Evolutionary conservation across 2,329 filamentous ascomycete genomes (phyloP), one percentile per base, ranked within the genome.

Genomic region (Sphaerulina populicola): DNA sequence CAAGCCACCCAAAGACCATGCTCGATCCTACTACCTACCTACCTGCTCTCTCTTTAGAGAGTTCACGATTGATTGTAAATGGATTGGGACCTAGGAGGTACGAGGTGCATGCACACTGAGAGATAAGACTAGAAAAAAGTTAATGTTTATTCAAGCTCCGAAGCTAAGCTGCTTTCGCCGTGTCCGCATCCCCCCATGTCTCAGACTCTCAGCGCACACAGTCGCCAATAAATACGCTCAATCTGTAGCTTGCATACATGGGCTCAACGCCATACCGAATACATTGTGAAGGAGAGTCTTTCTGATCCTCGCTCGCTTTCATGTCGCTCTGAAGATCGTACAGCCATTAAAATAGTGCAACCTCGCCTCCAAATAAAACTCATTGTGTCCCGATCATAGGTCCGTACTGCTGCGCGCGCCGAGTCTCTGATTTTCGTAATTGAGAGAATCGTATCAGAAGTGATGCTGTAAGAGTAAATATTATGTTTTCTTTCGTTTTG

Each of bases 401-500:
- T 35, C 31, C 6, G 10, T 35, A 35, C 31, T 35, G 31, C 31
- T 35, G 8, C 31, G 5, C 12, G 31, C 31, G 12, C 31, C 31
- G 31, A 1, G 2, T 35, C 12, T n/a, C 31, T 35, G 23, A 27
- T 27, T n/a, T 35, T 35, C 31, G 31, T 35, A 9, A 35, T n/a
- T 8, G 5, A 35, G 31, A 11, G 31, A 35, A n/a, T n/a, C n/a
- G n/a, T n/a, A n/a, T n/a, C n/a, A n/a, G n/a, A n/a, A n/a, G 23
- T 27, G 10, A 5, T 35, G 31, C 10, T 9, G 10, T 11, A 35
- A 35, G 18, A 18, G 18, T 3, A 9, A 11, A 35, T 35, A 8
- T 38, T 51, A 54, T 12, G 51, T 59, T 47, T 60, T 60, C n/a
- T 56, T 41, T 18, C 60, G 54, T 49, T 62, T 64, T 36, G 56